phyloP scores from a whole-genome alignment of 2,329 filamentous ascomycete species.

The Fusarium duplospermum region DNA sequence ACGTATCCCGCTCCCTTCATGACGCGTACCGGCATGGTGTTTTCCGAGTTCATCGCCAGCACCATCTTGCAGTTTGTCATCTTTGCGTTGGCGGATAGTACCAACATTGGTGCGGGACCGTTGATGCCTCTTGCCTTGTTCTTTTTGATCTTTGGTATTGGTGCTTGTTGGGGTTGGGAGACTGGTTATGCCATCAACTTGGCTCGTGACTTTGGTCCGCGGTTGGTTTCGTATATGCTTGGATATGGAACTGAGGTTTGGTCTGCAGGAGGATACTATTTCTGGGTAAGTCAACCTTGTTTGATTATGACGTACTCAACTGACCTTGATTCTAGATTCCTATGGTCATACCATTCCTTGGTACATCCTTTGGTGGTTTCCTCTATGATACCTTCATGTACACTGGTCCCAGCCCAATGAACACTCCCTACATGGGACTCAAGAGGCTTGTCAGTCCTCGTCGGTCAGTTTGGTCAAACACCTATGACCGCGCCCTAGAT shows the following conservation, averaged over 20 bases:
- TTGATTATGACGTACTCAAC: neutral
- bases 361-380: constrained; percentile 72
- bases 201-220: constrained; percentile 77
- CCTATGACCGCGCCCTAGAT: constrained; percentile 38
- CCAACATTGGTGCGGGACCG: constrained; percentile 67
- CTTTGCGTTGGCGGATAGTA: constrained; percentile 72
- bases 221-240: constrained; percentile 73
- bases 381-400: constrained; percentile 77
- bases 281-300: constrained; percentile 66
- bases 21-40: constrained; percentile 74
- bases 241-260: constrained; percentile 77
- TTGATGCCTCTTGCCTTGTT: constrained; percentile 71
- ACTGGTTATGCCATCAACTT: constrained; percentile 82
- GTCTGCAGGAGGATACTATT: constrained; percentile 76
- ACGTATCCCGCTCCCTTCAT: constrained; percentile 77
- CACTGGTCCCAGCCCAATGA: constrained; percentile 76
- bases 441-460: constrained; percentile 57
- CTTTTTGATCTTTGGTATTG: constrained; percentile 80
- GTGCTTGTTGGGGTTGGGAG: constrained; percentile 80
- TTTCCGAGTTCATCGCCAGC: constrained; percentile 77
- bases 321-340: constrained; percentile 64
- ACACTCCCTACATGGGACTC: constrained; percentile 74
- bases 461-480: constrained; percentile 53
- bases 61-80: constrained; percentile 78
- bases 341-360: constrained; percentile 77